These are phyloP conservation scores for Trichoderma parareesei DNA, from an alignment of 495 filamentous ascomycete species.

Conservation along the genomic window DNA sequence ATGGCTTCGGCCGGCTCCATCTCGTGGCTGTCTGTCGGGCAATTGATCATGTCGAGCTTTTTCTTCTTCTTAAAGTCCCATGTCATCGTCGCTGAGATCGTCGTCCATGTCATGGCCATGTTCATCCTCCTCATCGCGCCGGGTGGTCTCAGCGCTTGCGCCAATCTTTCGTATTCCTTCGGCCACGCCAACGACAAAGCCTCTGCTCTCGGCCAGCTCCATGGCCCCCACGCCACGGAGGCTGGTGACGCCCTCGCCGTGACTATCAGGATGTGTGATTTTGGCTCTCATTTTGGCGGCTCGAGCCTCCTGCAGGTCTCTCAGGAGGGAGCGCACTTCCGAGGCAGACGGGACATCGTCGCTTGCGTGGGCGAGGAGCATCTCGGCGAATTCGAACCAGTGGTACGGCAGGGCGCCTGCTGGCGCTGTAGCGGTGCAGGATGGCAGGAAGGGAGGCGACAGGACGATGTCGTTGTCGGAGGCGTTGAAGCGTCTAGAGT, in stretches of 20 bases:
- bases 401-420: conserved; percentile 76
- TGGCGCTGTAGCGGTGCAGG: conserved; percentile 50
- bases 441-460: conserved; percentile 54
- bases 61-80: conserved; percentile 21
- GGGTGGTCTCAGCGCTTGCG: conserved; percentile 45
- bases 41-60: too few species aligned
- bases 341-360: conserved; percentile 79
- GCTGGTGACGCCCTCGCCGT: conserved; percentile 56
- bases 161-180: conserved; percentile 73
- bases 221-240: conserved; percentile 83
- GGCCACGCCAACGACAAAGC: conserved; percentile 75
- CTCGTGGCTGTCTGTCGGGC: too few species aligned
- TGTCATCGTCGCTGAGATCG: conserved; percentile 42
- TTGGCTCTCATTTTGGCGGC: conserved; percentile 81
- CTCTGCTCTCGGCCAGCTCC: conserved; percentile 81
- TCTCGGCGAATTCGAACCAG: conserved; percentile 83
- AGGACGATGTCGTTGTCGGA: conserved; percentile 16
- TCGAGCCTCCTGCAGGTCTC: conserved; percentile 80
- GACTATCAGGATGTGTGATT: conserved; percentile 59
- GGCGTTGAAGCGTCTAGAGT: conserved; percentile 18
- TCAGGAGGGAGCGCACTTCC: conserved; percentile 62
- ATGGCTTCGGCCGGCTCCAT: too few species aligned
- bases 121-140: conserved; percentile 49
- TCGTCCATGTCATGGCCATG: conserved; percentile 23
- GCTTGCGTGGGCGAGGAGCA: conserved; percentile 71